Base-by-base conservation (phyloP, 2,329 filamentous ascomycete species). In the Lecanicillium sp. region DNA sequence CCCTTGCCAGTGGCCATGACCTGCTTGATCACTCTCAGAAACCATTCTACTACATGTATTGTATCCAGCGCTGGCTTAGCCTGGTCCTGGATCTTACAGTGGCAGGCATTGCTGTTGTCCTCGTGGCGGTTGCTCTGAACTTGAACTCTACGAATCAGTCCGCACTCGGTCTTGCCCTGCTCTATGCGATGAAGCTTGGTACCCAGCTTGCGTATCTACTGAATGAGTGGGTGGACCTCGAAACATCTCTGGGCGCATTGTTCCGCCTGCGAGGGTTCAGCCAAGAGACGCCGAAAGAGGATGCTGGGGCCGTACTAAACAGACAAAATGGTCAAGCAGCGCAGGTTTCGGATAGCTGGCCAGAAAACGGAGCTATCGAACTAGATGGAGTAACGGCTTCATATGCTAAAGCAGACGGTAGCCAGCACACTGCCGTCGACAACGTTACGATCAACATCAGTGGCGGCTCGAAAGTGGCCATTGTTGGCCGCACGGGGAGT, bases 11-110 rank as follows among this genome's bases (percentile, higher is more conserved):
- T 33, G 69, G 68, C 36, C 48, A 61, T 10, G 41, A 47, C 13
- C 54, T 71, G 0, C 52, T 74, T 3, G 65, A 73, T 41, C 49
- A 52, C 12, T 71, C 68, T 1, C 71, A 74, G 42, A 52, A 60
- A 19, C 70, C 71, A 3, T 69, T 64, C 37, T 75, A 74, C 41
- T 57, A 71, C 2, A 56, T 74, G 12, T 64, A 58, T 36, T 62
- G 62, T n/a, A 60, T 73, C 11, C 71, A 75, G 46, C 57, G 65
- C 19, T 74, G 71, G 71, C 55, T 74, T 1, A 64, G 55, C 1
- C 51, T 74, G 1, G 63, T 68, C 1, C 48, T 74, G 4, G 65
- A 71, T 42, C 49, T 71, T 17, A 51, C 70, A 3, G 47, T 49
- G 17, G 37, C 36, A 11, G 43, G 37, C 4, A 35, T 40, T 3